Base-by-base conservation (phyloP, 805 yeast species). In the Huiozyma naganishii region DNA sequence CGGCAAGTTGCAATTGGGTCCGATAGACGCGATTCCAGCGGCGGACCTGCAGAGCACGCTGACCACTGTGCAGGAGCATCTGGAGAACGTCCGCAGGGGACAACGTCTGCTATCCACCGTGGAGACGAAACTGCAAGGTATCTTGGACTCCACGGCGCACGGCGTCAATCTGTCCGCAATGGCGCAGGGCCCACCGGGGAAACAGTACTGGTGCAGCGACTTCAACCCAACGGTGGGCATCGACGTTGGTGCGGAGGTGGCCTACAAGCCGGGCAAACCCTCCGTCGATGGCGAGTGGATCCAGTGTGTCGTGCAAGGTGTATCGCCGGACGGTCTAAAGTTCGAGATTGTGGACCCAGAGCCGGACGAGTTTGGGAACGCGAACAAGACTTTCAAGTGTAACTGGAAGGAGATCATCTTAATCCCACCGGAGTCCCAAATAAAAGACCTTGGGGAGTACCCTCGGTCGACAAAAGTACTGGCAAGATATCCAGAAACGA, bases 281-380 rank as follows among this genome's bases (percentile, higher is more conserved):
- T 44, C 27, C 9, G 6, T 41, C 23, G 71, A 76, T n/a, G 89
- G 76, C 10, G 97, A 90, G 58, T 92, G 98, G 98, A 87, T 92
- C 52, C 95, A 86, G 60, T 92, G 98, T 66, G 87, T 83, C 55
- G 95, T 92, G 11, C 74, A 80, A 28, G 79, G 76, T 51, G 78
- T 90, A 3, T 64, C 78, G n/a, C 76, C 77, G 1, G 95, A 86
- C 51, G 90, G 92, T 1, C 67, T 69, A 1, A 66, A 76, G 46
- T 88, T 81, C 59, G 97, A 92, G 63, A 89, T 92, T n/a, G 77
- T 86, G 53, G 98, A 92, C 61, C 96, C 97, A 0, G 98, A 92
- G 56, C 97, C 98, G 0, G 98, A 92, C 57, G 97, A 90, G 55
- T 74, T 79, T 52, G 85, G 83, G 49, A 86, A 89, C 45, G 83